A percentile compares a stretch with the other conserved stretches of the same genome.
Conservation (phyloP, 352 stramenopile genomes). For the Chrysophaeum taylorii region DNA sequence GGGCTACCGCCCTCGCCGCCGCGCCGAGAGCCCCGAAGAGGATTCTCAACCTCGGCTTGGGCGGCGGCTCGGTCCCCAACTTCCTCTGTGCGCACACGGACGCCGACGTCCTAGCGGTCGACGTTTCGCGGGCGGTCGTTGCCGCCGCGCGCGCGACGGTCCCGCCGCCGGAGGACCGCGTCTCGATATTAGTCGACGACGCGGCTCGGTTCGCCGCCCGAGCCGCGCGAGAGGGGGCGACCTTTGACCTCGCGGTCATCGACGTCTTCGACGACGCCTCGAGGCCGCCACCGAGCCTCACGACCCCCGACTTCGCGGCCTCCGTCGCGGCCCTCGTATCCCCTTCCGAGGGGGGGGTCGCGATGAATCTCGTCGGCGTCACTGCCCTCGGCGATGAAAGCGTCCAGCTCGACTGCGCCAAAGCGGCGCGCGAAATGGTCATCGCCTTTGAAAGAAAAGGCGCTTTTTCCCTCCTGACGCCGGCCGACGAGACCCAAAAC, state of each 20-base stretch:
- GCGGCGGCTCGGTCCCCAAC: neutral
- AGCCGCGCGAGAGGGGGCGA: neutral
- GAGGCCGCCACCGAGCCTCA: too few species aligned
- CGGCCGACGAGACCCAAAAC: neutral
- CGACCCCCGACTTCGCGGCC: too few species aligned
- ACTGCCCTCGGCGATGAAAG: neutral
- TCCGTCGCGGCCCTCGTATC: too few species aligned
- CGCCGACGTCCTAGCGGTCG: neutral
- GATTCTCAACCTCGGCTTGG: slow-evolving; percentile 1
- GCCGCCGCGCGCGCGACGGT: neutral
- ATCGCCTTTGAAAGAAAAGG: neutral
- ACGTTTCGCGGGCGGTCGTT: neutral
- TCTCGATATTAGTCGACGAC: neutral
- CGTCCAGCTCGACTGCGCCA: neutral
- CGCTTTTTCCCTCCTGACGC: neutral
- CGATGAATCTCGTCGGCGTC: neutral
- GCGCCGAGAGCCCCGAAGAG: neutral
- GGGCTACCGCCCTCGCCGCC: neutral
- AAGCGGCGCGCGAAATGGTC: neutral
- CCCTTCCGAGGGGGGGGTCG: too few species aligned
- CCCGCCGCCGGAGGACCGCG: neutral
- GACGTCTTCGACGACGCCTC: slow-evolving; percentile 7
- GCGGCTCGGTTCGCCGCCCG: neutral
- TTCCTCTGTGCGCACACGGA: neutral
- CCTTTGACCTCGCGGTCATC: neutral